phyloP scores from a whole-genome alignment of 805 yeast species.

The Metschnikowia continentalis region DNA sequence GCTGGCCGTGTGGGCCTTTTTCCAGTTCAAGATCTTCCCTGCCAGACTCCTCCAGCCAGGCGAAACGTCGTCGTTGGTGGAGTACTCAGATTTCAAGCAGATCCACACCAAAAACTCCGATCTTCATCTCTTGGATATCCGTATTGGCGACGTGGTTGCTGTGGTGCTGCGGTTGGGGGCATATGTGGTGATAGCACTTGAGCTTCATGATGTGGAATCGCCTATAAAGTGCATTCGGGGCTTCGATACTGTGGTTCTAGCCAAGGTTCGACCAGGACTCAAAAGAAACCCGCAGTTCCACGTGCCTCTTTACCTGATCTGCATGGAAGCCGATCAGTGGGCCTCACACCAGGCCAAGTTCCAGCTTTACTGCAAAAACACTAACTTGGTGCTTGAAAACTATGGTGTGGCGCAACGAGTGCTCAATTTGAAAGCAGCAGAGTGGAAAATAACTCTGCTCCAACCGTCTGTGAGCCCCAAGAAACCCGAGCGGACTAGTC shows the following conservation, averaged over 20 bases:
- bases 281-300: constrained; percentile 11
- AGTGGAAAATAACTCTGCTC: background rate
- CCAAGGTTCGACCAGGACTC: constrained; percentile 17
- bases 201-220: constrained; percentile 19
- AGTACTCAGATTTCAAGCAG: constrained; percentile 30
- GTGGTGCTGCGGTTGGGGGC: constrained; percentile 26
- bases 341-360: constrained; percentile 33
- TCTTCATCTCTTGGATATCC: constrained; percentile 46
- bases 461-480: constrained; percentile 4
- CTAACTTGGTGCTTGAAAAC: constrained; percentile 19
- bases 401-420: constrained; percentile 8
- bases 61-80: constrained; percentile 29
- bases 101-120: constrained; percentile 31
- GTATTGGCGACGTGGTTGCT: constrained; percentile 52
- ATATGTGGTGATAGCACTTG: constrained; percentile 46
- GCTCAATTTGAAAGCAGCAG: background rate
- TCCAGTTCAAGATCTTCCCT: constrained; percentile 47
- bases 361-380: constrained; percentile 19
- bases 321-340: constrained; percentile 40
- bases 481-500: constrained; percentile 1
- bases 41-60: constrained; percentile 36
- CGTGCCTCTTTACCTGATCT: constrained; percentile 30
- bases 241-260: constrained; percentile 44
- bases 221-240: constrained; percentile 55
- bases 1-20: constrained; percentile 51